A percentile compares a stretch with the other conserved stretches of the same genome.
These are phyloP conservation scores for Sporodiniella umbellata DNA, from an alignment of 371 early-diverging fungal genomes.

Conservation along the genomic window DNA sequence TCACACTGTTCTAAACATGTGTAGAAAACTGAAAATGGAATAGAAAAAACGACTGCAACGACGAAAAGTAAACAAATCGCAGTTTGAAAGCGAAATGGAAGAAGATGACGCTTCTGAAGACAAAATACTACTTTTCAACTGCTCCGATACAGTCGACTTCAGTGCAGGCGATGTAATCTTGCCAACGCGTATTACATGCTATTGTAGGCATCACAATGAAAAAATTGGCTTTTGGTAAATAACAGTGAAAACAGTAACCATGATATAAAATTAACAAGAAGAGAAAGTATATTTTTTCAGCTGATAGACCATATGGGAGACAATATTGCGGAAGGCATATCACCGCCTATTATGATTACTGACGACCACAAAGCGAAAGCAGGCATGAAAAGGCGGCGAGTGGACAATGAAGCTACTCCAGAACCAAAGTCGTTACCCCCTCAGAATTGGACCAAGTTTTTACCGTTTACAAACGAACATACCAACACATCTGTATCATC, in stretches of 20 bases:
- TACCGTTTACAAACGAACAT: conserved; percentile 3
- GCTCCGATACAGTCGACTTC: conserved; percentile 81
- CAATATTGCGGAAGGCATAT: conserved; percentile 78
- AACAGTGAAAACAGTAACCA: not conserved
- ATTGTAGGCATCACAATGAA: conserved; percentile 91
- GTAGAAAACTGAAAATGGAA: too few species aligned
- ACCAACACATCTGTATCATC: conserved; percentile 1
- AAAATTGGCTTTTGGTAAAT: conserved; percentile 78
- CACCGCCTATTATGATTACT: conserved; percentile 93
- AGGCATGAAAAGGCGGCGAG: conserved; percentile 45
- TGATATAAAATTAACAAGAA: not conserved
- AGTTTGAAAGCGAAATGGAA: conserved; percentile 20
- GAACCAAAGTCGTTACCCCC: conserved; percentile 5
- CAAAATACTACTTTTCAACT: conserved; percentile 81
- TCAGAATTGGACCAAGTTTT: conserved; percentile 11
- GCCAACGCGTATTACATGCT: conserved; percentile 92
- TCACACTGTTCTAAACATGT: too few species aligned
- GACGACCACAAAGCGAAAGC: conserved; percentile 84
- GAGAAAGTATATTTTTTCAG: conserved; percentile 62
- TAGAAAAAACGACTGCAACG: conserved; percentile 52
- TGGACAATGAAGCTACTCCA: conserved; percentile 28
- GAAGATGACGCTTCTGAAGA: conserved; percentile 62
- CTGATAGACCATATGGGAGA: conserved; percentile 67
- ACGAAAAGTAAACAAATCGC: conserved; percentile 45
- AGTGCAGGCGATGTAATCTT: conserved; percentile 84